phyloP scores from a whole-genome alignment of 176 grass and related monocot genomes.

The Aegilops longissima region DNA sequence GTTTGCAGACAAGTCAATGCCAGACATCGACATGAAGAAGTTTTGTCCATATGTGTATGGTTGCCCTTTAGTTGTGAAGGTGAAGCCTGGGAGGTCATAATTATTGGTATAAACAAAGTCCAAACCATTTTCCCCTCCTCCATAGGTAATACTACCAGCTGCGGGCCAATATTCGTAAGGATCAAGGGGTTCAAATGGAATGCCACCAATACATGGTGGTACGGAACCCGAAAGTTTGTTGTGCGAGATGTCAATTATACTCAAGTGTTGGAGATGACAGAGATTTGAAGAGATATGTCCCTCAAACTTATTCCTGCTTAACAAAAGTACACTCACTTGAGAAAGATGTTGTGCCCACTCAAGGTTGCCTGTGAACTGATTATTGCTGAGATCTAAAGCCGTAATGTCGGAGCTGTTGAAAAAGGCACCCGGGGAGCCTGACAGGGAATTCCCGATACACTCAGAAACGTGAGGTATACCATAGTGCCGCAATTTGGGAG shows the following conservation, averaged over 20 bases:
- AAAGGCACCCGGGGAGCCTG: neutral
- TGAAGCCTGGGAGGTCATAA: neutral
- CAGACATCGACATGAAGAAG: neutral
- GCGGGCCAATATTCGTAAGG: neutral
- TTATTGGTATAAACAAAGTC: neutral
- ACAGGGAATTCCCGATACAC: constrained; percentile 19
- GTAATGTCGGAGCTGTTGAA: neutral
- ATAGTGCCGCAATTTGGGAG: neutral
- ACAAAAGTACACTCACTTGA: neutral
- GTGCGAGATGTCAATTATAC: constrained; percentile 1
- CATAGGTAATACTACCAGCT: neutral
- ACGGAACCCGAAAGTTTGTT: neutral
- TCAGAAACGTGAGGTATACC: neutral
- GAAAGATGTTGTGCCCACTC: neutral
- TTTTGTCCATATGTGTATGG: neutral
- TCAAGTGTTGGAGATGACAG: neutral
- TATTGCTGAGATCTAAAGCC: constrained; percentile 1
- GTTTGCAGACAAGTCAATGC: constrained; percentile 34
- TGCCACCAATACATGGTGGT: constrained; percentile 28
- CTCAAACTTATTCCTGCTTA: neutral
- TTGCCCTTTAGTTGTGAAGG: constrained; percentile 12
- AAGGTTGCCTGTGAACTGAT: constrained; percentile 7
- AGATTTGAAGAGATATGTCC: constrained; percentile 5
- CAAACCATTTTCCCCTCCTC: no score
- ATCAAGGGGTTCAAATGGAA: neutral